Evolutionary conservation across 108 stramenopile species (phyloP), one percentile per base, ranked within the genome.

Genomic region (Conticribra weissflogii): DNA sequence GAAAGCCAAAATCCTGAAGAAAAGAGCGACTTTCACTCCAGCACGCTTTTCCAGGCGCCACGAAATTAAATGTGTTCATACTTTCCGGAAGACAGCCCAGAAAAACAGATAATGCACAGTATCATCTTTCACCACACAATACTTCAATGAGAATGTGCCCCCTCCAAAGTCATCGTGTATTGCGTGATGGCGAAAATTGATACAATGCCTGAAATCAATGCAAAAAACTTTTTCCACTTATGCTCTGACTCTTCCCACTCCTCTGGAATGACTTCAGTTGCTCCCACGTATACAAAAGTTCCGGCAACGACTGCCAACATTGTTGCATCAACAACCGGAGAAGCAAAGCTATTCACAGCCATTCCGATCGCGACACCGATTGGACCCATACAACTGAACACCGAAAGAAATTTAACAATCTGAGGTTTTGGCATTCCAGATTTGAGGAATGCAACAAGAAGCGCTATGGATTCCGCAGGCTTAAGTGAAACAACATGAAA

Each of bases 231-330:
- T 54, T 90, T 93, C 96, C 95, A 97, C 79, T 97, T 96, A 86
- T 96, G 83, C 47, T 91, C 82, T 3, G 86, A 82, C 27, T 88
- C 89, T 81, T 98, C 97, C 85, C 92, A 97, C 81, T 97, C 97
- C 71, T 97, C 97, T 7, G 96, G 96, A 49, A 97, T 96, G 17
- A 97, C 97, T 78, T 98, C 98, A 2, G 97, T 96, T 5, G 97
- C 96, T 34, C 98, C 98, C 15, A 98, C 98, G 81, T 98, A 98
- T n/a, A 98, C 85, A 78, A 98, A 98, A 5, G 98, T 98, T 68
- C 98, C 98, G 16, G 98, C 98, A 31, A 97, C 96, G 60, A 97
- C 68, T 12, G 98, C 97, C 58, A 97, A 75, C 91, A 98, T 92
- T 24, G 92, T 82, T n/a, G 97, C 85, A 81, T 97, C 94, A 23